Evolutionary conservation across 805 yeast species (phyloP), one percentile per base, ranked within the genome.

Genomic region (Barnettozyma siamensis): DNA sequence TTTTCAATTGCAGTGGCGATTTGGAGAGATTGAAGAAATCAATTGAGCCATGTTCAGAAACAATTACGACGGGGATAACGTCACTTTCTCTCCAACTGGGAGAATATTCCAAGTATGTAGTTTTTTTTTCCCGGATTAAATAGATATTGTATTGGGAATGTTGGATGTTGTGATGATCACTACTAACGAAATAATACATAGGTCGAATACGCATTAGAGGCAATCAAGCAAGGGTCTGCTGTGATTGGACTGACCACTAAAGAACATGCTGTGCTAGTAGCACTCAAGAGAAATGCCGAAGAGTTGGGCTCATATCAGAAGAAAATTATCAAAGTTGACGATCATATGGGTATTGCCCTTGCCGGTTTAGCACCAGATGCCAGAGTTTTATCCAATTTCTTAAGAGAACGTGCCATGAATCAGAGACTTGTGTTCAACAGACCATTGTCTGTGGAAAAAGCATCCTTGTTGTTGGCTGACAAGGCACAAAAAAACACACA

Each of bases 281-380:
- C 96, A 12, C 69, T 93, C 54, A 93, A 93, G 69, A 78, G 99
- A 63, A 91, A 88, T 61, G 96, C 97, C 6, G 99, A 93, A 64
- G 98, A 93, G 62, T 72, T 93, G 49, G 97, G 99, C 20, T 88
- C 97, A 31, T 93, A 89, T 64, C 99, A 93, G 62, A 87, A 86
- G 73, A 93, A 93, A 62, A 74, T 93, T 55, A 83, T 91, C 61
- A 82, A 85, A 60, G 81, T 94, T 43, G 99, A 93, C 62, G 83
- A 82, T 47, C 98, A 93, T 62, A 66, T 93, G 74, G 99, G 98
- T 27, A 74, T 93, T 49, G 96, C 96, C 1, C 73, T 93, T 42
- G 96, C 99, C 2, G 99, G 99, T 9, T 76, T 93, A 56, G 97
- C 98, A 1, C 98, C 99, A 15, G 99, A 93, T 61, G 99, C 98